These are phyloP conservation scores for Trichoderma parareesei DNA, from an alignment of 495 filamentous ascomycete genomes.

Conservation along the genomic window DNA sequence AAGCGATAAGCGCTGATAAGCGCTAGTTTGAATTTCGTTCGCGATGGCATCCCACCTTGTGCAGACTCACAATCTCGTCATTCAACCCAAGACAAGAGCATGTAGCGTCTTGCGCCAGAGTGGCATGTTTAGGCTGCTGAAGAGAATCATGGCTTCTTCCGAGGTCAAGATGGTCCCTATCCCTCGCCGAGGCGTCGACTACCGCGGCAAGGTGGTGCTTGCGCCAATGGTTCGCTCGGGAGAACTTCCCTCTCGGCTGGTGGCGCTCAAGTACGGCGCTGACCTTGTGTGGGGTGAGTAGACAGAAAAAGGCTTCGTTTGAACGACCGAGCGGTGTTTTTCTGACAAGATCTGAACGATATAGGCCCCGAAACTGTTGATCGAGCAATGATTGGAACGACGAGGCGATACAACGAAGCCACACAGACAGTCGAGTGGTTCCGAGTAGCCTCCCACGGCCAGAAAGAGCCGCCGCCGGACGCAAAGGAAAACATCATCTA, in stretches of 20 bases:
- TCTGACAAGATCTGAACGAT: constrained; percentile 1
- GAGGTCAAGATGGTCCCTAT: constrained; percentile 62
- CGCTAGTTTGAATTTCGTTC: background rate
- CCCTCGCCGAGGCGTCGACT: constrained; percentile 83
- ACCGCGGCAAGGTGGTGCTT: constrained; percentile 84
- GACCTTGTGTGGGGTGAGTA: constrained; percentile 85
- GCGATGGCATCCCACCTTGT: constrained; percentile 1
- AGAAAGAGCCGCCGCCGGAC: constrained; percentile 32
- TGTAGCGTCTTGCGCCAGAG: background rate
- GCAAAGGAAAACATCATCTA: constrained; percentile 69
- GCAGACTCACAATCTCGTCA: background rate
- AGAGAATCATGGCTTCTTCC: constrained; percentile 48
- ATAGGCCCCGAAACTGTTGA: constrained; percentile 89
- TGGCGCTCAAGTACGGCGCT: constrained; percentile 88
- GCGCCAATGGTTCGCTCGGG: constrained; percentile 97
- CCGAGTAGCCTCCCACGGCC: constrained; percentile 60
- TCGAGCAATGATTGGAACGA: constrained; percentile 77
- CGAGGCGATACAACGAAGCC: constrained; percentile 61
- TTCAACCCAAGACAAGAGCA: background rate
- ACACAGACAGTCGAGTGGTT: constrained; percentile 77
- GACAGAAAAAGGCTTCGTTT: background rate
- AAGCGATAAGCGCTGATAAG: background rate
- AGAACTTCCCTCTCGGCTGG: constrained; percentile 79
- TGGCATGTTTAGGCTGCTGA: constrained; percentile 12
- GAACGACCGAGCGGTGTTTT: background rate